Evolutionary conservation across 192 early-diverging fungal genomes (phyloP).

Genomic region (Funneliformis geosporum): DNA sequence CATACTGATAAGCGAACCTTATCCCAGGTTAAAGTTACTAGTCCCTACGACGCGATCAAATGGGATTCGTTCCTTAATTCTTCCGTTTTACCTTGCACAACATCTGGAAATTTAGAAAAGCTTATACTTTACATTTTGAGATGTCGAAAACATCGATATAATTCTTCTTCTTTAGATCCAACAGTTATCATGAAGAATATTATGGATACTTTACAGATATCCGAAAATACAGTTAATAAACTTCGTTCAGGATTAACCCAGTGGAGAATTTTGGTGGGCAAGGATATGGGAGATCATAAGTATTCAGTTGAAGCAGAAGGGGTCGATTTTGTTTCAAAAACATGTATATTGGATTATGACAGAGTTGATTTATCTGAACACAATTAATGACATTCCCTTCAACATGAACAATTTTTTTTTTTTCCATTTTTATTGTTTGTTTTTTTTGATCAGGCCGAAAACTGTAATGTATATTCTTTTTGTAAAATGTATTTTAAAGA

Average conservation of each 20-base stretch:
- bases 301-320: neutral
- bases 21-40: neutral
- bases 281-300: neutral
- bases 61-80: neutral
- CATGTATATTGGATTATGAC: neutral
- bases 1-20: neutral
- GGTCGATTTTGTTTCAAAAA: neutral
- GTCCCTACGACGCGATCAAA: neutral
- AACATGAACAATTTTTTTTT: neutral
- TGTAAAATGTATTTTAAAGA: too few species aligned
- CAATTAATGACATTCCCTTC: neutral
- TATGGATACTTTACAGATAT: neutral
- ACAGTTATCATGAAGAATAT: conserved; percentile 4
- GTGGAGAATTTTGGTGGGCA: conserved; percentile 1
- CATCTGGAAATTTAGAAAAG: neutral
- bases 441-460: too few species aligned
- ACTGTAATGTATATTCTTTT: too few species aligned
- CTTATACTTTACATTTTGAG: neutral
- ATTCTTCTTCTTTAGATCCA: neutral
- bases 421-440: too few species aligned
- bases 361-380: neutral
- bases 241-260: neutral
- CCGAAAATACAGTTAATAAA: neutral
- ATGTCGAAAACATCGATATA: neutral
- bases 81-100: neutral